A percentile compares a stretch with the other conserved stretches of the same genome.
phyloP scores from a whole-genome alignment of 169 alveolate species.

The Cryptosporidium sp. region DNA sequence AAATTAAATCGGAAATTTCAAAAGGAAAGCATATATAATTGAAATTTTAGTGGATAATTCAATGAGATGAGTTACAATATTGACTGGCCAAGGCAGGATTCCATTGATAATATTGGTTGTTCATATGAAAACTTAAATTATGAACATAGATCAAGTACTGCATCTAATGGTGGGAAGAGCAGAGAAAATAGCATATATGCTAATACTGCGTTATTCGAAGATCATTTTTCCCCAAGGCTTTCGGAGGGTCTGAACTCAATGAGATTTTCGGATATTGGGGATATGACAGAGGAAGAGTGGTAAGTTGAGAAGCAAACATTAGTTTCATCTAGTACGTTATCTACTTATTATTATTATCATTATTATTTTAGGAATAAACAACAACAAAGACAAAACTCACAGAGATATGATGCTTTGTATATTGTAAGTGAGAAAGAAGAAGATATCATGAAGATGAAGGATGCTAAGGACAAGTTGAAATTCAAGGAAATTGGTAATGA shows the following conservation, averaged over 20 bases:
- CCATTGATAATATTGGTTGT: conserved; percentile 19
- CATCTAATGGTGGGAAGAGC: not conserved
- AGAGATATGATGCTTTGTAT: conserved; percentile 29
- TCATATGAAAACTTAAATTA: conserved; percentile 41
- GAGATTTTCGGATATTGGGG: conserved; percentile 65
- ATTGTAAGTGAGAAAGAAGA: conserved; percentile 18
- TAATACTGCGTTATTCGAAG: conserved; percentile 12
- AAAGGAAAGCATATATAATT: too few species aligned
- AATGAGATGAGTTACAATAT: conserved; percentile 14
- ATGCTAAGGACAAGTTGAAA: not conserved
- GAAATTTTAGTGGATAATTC: not conserved
- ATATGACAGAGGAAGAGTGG: conserved; percentile 73
- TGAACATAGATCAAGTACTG: not conserved
- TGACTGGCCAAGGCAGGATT: conserved; percentile 37
- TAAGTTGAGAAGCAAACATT: conserved; percentile 6
- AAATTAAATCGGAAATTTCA: not conserved
- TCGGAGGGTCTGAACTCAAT: conserved; percentile 61
- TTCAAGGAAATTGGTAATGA: not conserved
- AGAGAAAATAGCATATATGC: conserved; percentile 22
- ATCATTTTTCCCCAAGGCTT: conserved; percentile 51
- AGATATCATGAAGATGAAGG: not conserved
- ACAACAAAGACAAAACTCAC: conserved; percentile 62
- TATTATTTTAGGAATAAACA: conserved; percentile 34
- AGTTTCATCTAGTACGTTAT: not conserved
- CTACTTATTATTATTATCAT: too few species aligned